phyloP scores from a whole-genome alignment of 257 asterid species.

The Orobanche coerulescens region DNA sequence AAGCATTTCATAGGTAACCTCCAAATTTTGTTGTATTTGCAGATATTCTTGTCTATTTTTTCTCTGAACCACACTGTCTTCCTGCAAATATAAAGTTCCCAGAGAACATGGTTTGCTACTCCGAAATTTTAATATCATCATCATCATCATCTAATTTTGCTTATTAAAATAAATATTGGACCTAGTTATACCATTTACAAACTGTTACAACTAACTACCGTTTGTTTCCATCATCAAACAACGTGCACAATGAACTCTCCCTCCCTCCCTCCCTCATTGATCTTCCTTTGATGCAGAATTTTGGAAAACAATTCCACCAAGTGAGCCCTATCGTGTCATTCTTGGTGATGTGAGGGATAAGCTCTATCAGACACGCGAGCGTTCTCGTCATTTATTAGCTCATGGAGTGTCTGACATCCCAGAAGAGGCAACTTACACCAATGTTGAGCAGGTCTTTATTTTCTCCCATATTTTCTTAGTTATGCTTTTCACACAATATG shows the following conservation, averaged over 20 bases:
- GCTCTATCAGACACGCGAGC: conserved; percentile 57
- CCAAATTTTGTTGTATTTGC: conserved; percentile 1
- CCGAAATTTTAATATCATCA: background rate
- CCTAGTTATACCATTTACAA: too few species aligned
- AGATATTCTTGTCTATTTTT: background rate
- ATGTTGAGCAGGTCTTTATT: conserved; percentile 43
- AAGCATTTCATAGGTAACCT: conserved; percentile 51
- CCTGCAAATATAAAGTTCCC: background rate
- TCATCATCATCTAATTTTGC: background rate
- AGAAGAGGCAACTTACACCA: conserved; percentile 51
- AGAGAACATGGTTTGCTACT: background rate
- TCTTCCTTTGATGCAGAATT: conserved; percentile 34
- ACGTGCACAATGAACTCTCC: background rate
- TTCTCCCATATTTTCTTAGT: background rate
- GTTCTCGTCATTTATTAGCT: conserved; percentile 48
- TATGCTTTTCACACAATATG: background rate
- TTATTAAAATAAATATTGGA: background rate
- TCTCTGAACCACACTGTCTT: background rate
- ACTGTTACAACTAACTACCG: background rate
- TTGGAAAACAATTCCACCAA: conserved; percentile 50
- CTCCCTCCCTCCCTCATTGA: background rate
- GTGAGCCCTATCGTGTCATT: conserved; percentile 56
- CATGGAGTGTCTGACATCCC: conserved; percentile 44
- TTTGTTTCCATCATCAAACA: background rate
- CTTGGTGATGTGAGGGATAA: conserved; percentile 63